Percentiles rank a stretch among this genome's conserved stretches.
These are phyloP conservation scores for Beauveria sp. DNA, from an alignment of 2,329 filamentous ascomycete species.

Conservation along the genomic window DNA sequence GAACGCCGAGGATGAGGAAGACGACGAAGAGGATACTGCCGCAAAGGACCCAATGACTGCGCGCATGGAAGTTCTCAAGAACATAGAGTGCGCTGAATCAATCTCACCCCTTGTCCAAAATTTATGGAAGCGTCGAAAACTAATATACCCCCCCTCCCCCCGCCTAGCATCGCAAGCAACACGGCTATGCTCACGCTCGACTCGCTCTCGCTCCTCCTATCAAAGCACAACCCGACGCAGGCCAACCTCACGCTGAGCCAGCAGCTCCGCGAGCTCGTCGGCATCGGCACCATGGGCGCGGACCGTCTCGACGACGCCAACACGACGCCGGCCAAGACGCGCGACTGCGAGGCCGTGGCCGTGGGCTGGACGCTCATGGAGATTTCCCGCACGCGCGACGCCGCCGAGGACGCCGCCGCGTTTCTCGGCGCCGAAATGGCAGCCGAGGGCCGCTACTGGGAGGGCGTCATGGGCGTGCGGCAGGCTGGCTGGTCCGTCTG, in stretches of 20 bases:
- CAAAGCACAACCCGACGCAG: conserved; percentile 68
- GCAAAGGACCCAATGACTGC: conserved; percentile 40
- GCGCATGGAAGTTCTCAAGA: conserved; percentile 49
- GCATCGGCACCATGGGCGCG: conserved; percentile 65
- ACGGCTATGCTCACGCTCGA: conserved; percentile 66
- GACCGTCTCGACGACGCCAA: conserved; percentile 57
- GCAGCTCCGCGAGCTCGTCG: conserved; percentile 60
- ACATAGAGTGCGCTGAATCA: conserved; percentile 41
- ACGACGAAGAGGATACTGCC: conserved; percentile 35
- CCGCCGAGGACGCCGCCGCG: conserved; percentile 62
- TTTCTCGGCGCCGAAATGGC: conserved; percentile 70
- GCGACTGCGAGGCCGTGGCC: conserved; percentile 49
- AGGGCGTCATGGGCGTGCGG: conserved; percentile 72
- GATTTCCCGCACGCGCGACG: conserved; percentile 66
- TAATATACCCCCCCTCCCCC: not conserved
- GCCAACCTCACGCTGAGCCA: conserved; percentile 64
- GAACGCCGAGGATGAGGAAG: conserved; percentile 36
- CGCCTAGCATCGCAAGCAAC: conserved; percentile 33
- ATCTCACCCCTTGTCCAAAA: no score
- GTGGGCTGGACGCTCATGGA: conserved; percentile 73
- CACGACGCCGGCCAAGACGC: conserved; percentile 44
- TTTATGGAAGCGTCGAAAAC: not conserved
- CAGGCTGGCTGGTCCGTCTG: conserved; percentile 83
- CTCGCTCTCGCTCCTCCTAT: conserved; percentile 73
- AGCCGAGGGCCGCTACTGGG: conserved; percentile 82